Evolutionary conservation across 768 basidiomycete species (phyloP).

Genomic region (Pleurotus djamor): DNA sequence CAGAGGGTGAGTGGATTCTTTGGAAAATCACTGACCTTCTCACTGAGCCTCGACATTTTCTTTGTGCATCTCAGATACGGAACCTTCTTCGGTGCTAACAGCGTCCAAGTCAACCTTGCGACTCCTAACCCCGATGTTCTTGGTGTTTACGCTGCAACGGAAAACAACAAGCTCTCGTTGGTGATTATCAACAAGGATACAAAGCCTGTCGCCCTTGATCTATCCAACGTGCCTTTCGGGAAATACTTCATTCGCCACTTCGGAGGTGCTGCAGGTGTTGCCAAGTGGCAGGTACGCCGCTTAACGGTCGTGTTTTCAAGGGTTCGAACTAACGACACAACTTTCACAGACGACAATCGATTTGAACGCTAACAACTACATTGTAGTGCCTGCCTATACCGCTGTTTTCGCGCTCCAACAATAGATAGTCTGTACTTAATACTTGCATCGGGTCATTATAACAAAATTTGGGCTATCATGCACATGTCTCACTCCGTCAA

Average conservation of each 20-base stretch:
- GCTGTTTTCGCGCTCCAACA: conserved; percentile 25
- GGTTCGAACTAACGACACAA: not conserved
- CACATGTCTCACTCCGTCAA: no score
- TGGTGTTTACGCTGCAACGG: conserved; percentile 45
- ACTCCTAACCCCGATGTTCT: conserved; percentile 35
- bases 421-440: not conserved
- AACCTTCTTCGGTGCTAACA: conserved; percentile 39
- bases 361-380: conserved; percentile 25
- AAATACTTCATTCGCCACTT: conserved; percentile 55
- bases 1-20: conserved; percentile 37
- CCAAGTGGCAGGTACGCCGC: conserved; percentile 53
- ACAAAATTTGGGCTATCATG: no score
- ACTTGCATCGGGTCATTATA: not conserved
- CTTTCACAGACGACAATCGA: conserved; percentile 26
- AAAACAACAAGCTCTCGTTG: conserved; percentile 34
- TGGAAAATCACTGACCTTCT: not conserved
- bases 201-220: conserved; percentile 33
- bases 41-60: not conserved
- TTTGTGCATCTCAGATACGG: conserved; percentile 31
- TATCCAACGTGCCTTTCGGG: conserved; percentile 45
- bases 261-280: conserved; percentile 48
- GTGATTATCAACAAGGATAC: conserved; percentile 55
- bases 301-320: not conserved
- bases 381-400: conserved; percentile 29
- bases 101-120: conserved; percentile 42